Percentiles rank a stretch among this genome's conserved stretches.
phyloP scores from a whole-genome alignment of 2,329 filamentous ascomycete species.

The Fusarium neocosmosporiellum region DNA sequence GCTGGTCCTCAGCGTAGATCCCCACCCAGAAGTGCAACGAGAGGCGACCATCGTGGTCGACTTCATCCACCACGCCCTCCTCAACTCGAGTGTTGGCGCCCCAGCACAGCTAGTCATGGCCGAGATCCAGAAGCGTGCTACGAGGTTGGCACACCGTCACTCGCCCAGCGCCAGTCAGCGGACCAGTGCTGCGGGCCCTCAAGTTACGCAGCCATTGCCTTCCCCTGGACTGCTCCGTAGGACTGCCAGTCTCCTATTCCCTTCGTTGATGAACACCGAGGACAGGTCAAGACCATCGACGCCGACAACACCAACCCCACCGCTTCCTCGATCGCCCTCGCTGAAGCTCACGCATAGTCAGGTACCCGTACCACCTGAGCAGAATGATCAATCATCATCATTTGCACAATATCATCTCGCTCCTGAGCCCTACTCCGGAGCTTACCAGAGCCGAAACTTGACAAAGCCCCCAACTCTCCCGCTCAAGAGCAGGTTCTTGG shows the following conservation, averaged over 20 bases:
- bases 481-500: constrained; percentile 84
- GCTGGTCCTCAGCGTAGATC: constrained; percentile 90
- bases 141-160: constrained; percentile 59
- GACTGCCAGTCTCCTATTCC: constrained; percentile 73
- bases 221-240: constrained; percentile 70
- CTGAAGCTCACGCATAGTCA: constrained; percentile 56
- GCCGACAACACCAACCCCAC: constrained; percentile 42
- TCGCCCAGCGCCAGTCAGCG: constrained; percentile 57
- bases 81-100: constrained; percentile 80
- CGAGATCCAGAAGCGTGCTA: constrained; percentile 71
- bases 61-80: constrained; percentile 80
- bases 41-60: constrained; percentile 89
- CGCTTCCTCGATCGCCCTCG: constrained; percentile 46
- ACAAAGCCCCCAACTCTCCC: constrained; percentile 74
- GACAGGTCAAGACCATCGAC: constrained; percentile 53
- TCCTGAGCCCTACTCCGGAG: constrained; percentile 81
- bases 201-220: constrained; percentile 57
- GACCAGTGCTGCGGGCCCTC: constrained; percentile 53
- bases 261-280: constrained; percentile 65
- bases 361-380: constrained; percentile 72
- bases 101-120: constrained; percentile 79
- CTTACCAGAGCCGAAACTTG: constrained; percentile 73
- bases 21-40: constrained; percentile 90
- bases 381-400: constrained; percentile 70
- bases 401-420: constrained; percentile 80